A percentile compares a stretch with the other conserved stretches of the same genome.
These are phyloP conservation scores for Amphibolis antarctica DNA, from an alignment of 106 monocot genomes.

Conservation along the genomic window DNA sequence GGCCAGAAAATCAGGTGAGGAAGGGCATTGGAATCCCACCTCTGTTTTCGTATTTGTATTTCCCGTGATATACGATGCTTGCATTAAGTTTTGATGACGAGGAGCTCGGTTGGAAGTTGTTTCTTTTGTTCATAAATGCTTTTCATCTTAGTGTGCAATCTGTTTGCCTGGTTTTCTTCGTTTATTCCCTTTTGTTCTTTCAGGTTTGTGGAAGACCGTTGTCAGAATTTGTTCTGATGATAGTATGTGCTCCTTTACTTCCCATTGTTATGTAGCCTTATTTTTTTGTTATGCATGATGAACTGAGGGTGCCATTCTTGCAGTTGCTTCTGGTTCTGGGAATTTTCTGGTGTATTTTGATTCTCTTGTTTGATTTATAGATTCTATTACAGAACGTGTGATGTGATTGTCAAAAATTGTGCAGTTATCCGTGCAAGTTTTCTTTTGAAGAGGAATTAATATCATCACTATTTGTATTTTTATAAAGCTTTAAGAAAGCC, in stretches of 20 bases:
- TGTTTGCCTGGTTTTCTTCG: not conserved
- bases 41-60: not conserved
- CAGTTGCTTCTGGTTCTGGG: too few species aligned
- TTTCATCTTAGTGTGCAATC: not conserved
- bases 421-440: not conserved
- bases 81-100: not conserved
- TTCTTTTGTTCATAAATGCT: not conserved
- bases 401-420: not conserved
- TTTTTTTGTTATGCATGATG: not conserved
- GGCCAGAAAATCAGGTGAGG: not conserved
- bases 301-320: too few species aligned
- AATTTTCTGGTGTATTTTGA: too few species aligned
- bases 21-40: not conserved
- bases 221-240: slow-evolving; percentile 11
- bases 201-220: slow-evolving; percentile 12
- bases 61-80: not conserved
- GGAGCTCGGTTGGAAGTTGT: not conserved
- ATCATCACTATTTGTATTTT: not conserved
- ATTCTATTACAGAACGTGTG: too few species aligned
- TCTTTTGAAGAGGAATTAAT: not conserved
- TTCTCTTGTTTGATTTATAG: too few species aligned
- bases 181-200: slow-evolving; percentile 1
- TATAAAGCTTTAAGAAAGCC: not conserved
- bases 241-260: slow-evolving; percentile 5
- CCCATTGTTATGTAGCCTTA: not conserved